phyloP scores from a whole-genome alignment of 148 eudicot species.

The Diospyros kaki region DNA sequence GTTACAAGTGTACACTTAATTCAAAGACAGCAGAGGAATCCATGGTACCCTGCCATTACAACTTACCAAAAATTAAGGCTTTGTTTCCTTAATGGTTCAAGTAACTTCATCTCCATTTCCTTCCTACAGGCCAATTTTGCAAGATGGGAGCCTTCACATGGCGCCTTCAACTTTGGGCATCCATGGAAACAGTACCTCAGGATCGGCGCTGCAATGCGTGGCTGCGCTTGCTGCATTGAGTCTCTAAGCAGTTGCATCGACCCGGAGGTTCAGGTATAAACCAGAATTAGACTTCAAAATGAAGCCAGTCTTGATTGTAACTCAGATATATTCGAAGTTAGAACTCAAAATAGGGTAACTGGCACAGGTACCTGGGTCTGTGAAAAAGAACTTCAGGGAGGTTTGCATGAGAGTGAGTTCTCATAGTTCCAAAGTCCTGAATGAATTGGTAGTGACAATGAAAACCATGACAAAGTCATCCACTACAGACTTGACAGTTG shows the following conservation, averaged over 20 bases:
- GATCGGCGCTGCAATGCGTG: constrained; percentile 59
- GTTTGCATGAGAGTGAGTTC: constrained; percentile 47
- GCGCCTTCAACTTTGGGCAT: constrained; percentile 59
- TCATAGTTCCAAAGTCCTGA: constrained; percentile 52
- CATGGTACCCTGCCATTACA: constrained; percentile 38
- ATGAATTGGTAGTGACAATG: constrained; percentile 45
- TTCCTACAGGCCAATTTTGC: constrained; percentile 67
- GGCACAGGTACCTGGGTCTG: constrained; percentile 51
- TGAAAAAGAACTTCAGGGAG: constrained; percentile 44
- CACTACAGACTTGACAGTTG: constrained; percentile 31
- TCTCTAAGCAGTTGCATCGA: constrained; percentile 52
- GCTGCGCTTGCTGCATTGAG: constrained; percentile 67
- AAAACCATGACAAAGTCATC: constrained; percentile 51
- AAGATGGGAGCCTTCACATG: constrained; percentile 90
- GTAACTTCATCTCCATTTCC: no score
- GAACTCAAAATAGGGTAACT: background rate
- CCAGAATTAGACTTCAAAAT: background rate
- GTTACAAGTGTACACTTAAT: constrained; percentile 71
- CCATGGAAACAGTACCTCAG: constrained; percentile 84
- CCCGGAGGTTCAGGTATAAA: constrained; percentile 50
- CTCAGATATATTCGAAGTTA: background rate
- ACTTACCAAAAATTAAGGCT: background rate
- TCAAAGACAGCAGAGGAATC: constrained; percentile 76
- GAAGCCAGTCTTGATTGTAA: background rate
- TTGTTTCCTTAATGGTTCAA: background rate